A percentile compares a stretch with the other conserved stretches of the same genome.
Evolutionary conservation across 495 filamentous ascomycete genomes (phyloP).

Genomic region (Penicillium chermesinum): DNA sequence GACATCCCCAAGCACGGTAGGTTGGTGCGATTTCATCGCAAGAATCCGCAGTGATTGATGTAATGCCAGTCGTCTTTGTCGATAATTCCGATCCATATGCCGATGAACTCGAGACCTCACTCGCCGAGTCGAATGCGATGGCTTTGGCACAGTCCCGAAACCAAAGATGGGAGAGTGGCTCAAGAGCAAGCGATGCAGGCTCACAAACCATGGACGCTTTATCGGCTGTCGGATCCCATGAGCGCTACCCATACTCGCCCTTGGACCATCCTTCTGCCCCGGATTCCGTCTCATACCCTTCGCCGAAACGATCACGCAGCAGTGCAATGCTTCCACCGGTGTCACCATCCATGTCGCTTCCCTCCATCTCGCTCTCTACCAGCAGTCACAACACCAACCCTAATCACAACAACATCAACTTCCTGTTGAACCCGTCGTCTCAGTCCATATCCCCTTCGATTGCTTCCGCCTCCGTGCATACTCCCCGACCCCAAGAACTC

Average conservation of each 20-base stretch:
- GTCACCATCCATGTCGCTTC: conserved; percentile 31
- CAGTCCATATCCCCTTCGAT: conserved; percentile 44
- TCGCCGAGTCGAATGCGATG: conserved; percentile 28
- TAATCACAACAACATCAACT: conserved; percentile 46
- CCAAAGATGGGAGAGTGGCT: conserved; percentile 26
- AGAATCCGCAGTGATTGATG: not conserved
- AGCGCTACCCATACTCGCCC: conserved; percentile 38
- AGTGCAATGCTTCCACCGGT: conserved; percentile 31
- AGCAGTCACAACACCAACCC: conserved; percentile 32
- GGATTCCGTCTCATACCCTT: conserved; percentile 29
- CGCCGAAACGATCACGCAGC: conserved; percentile 27
- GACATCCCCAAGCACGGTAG: conserved; percentile 56
- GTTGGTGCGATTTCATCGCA: not conserved
- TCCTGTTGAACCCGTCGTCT: conserved; percentile 50
- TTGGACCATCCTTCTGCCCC: conserved; percentile 29
- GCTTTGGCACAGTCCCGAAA: conserved; percentile 28
- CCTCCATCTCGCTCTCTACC: conserved; percentile 34
- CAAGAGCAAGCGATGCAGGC: conserved; percentile 34
- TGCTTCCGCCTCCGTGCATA: conserved; percentile 36
- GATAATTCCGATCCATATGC: conserved; percentile 59
- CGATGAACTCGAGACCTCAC: conserved; percentile 44
- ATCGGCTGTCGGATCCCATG: conserved; percentile 50
- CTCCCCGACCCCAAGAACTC: conserved; percentile 28
- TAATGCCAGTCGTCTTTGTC: conserved; percentile 54
- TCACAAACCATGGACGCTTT: conserved; percentile 52